Percentiles rank a stretch among this genome's conserved stretches.
phyloP scores from a whole-genome alignment of 805 yeast species.

The Teunomyces atbi region DNA sequence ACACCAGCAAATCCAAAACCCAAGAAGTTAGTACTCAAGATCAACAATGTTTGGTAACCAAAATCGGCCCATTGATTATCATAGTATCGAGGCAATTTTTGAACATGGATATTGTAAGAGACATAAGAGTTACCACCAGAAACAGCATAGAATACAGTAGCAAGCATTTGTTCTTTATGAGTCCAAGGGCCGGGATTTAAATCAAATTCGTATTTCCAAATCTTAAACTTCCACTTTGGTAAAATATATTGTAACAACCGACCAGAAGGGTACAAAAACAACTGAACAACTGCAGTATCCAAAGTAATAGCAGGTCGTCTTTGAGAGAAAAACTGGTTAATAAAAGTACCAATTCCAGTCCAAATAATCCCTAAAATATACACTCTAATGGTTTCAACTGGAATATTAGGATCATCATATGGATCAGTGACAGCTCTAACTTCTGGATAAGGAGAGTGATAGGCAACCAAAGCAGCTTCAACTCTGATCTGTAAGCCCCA shows the following conservation, averaged over 20 bases:
- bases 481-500: constrained; percentile 35
- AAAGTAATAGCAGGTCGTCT: constrained; percentile 52
- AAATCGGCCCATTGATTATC: constrained; percentile 21
- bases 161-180: constrained; percentile 63
- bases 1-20: constrained; percentile 19
- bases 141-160: constrained; percentile 45
- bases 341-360: constrained; percentile 55
- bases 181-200: constrained; percentile 67
- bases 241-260: constrained; percentile 25
- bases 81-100: constrained; percentile 25
- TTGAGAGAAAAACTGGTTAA: constrained; percentile 55
- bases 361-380: constrained; percentile 52
- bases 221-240: constrained; percentile 30
- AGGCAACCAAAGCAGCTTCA: constrained; percentile 39
- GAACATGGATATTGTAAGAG: constrained; percentile 18
- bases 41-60: constrained; percentile 15
- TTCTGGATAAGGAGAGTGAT: constrained; percentile 43
- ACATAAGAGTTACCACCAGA: constrained; percentile 27
- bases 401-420: constrained; percentile 31
- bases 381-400: constrained; percentile 44
- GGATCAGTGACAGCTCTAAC: constrained; percentile 40
- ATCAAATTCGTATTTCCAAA: constrained; percentile 11
- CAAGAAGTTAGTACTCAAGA: constrained; percentile 15
- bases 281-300: constrained; percentile 43
- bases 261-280: constrained; percentile 48